Base-by-base conservation (phyloP, 768 basidiomycete genomes). In the Chalciporus pseudorubinellus region DNA sequence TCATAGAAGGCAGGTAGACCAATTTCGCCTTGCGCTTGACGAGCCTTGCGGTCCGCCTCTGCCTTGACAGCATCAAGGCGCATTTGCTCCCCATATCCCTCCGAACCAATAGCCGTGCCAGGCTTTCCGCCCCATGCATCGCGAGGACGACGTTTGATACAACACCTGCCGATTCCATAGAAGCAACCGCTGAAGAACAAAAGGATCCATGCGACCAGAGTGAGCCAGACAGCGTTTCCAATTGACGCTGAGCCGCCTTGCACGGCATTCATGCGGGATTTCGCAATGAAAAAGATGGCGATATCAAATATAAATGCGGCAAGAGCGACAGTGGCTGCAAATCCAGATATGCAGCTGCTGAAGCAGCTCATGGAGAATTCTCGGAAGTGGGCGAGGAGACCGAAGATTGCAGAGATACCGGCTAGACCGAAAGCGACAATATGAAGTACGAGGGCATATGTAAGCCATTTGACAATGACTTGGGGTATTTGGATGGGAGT, bases 281-380 rank as follows among this genome's bases (percentile, higher is more conserved):
- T 93, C 51, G 90, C 90, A 50, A 95, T 71, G 75, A 91, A 92
- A 74, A 98, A 98, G 51, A 97, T 73, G 58, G 81, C 88, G 51
- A 98, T 71, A 68, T 99, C 97, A 69, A 98, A 94, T 28, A 95
- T 82, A 70, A 98, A 95, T 5, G 95, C 94, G 39, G 91, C 62
- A 53, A 98, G 76, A 45, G 92, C 79, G 52, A 95, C 71, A 1
- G 79, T 70, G 0, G 92, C 91, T 12, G 87, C 92, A 55, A 94
- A 82, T 6, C 90, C 85, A 4, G 90, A 87, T 52, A 95, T 72
- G 59, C 79, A 89, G 46, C 85, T 85, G 60, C 89, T 90, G 71
- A 82, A 87, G 65, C 88, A 92, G 26, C 79, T 74, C 87, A 90
- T 92, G 50, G 89, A 81, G 78, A 91, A 84, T 66, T 92, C 87